Percentiles rank a stretch among this genome's conserved stretches.
These are phyloP conservation scores for Thyridium curvatum DNA, from an alignment of 2,329 filamentous ascomycete species.

Conservation along the genomic window DNA sequence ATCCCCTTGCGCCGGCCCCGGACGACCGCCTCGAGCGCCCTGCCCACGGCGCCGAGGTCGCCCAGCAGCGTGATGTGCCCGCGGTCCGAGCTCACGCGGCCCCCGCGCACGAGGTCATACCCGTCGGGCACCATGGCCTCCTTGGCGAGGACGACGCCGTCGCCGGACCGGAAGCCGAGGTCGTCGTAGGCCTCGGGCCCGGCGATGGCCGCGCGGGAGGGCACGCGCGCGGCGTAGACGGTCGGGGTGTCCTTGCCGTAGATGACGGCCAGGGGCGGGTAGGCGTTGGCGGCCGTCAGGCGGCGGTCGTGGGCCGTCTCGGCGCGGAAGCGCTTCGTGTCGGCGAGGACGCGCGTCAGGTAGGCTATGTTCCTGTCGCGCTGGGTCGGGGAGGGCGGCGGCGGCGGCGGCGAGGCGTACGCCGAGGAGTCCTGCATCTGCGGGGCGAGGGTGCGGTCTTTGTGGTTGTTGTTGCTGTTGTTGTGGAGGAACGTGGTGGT, in stretches of 20 bases:
- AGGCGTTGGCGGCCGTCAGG: slow-evolving; percentile 60
- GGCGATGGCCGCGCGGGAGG: slow-evolving; percentile 65
- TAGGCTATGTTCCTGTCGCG: slow-evolving; percentile 52
- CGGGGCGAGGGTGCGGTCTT: slow-evolving; percentile 6
- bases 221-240: slow-evolving; percentile 73
- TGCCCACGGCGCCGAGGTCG: slow-evolving; percentile 74
- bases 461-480: no score
- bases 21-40: slow-evolving; percentile 62
- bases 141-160: slow-evolving; percentile 80
- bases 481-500: no score
- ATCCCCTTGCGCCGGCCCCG: slow-evolving; percentile 66
- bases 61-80: slow-evolving; percentile 86
- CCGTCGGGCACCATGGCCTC: slow-evolving; percentile 81
- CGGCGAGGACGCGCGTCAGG: slow-evolving; percentile 65
- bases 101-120: slow-evolving; percentile 67
- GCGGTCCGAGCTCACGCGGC: slow-evolving; percentile 71
- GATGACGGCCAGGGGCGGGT: slow-evolving; percentile 76
- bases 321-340: slow-evolving; percentile 68
- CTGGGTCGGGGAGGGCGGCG: slow-evolving; percentile 24
- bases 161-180: slow-evolving; percentile 77
- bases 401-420: slow-evolving; percentile 10
- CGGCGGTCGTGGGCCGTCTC: slow-evolving; percentile 58
- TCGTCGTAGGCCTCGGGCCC: slow-evolving; percentile 78
- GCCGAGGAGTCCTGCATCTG: slow-evolving; percentile 9
- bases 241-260: slow-evolving; percentile 86